These are phyloP conservation scores for Globisporangium nodosum DNA, from an alignment of 352 stramenopile species.

Conservation along the genomic window DNA sequence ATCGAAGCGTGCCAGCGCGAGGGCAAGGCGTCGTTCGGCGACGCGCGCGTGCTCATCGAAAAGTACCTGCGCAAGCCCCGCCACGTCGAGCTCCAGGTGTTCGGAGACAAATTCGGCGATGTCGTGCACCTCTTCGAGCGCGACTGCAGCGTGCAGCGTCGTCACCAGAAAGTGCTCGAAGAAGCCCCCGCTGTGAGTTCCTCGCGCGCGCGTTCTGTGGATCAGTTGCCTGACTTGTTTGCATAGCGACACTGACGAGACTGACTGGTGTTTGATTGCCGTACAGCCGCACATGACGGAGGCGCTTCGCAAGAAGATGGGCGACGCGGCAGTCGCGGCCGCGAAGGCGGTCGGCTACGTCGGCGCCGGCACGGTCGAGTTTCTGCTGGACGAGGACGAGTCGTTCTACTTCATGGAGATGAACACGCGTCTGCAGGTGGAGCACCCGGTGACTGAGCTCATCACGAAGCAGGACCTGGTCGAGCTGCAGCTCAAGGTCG, in stretches of 20 bases:
- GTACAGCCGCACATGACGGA: slow-evolving; percentile 69
- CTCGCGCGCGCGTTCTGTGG: background rate
- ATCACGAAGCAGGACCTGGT: slow-evolving; percentile 88
- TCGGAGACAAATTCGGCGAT: slow-evolving; percentile 89
- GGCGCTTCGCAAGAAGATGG: slow-evolving; percentile 83
- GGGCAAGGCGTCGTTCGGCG: slow-evolving; percentile 85
- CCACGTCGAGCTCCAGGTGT: slow-evolving; percentile 93
- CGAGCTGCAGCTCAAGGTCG: slow-evolving; percentile 93
- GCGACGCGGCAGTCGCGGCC: slow-evolving; percentile 81
- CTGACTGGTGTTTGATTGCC: background rate
- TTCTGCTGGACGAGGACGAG: slow-evolving; percentile 88
- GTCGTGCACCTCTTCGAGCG: slow-evolving; percentile 88
- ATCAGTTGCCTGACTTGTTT: background rate
- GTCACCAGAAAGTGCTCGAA: slow-evolving; percentile 94
- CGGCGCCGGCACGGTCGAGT: slow-evolving; percentile 92
- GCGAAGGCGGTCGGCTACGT: slow-evolving; percentile 90
- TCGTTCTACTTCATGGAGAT: slow-evolving; percentile 97
- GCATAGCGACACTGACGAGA: background rate
- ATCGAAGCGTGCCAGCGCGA: slow-evolving; percentile 87
- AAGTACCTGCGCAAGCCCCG: slow-evolving; percentile 87
- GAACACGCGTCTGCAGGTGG: slow-evolving; percentile 95
- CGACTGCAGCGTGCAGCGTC: slow-evolving; percentile 88
- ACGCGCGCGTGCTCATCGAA: slow-evolving; percentile 89
- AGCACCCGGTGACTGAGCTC: slow-evolving; percentile 91
- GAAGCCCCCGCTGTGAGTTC: slow-evolving; percentile 84